Base-by-base conservation (phyloP, 176 grass and related monocot genomes). In the Aegilops bicornis region DNA sequence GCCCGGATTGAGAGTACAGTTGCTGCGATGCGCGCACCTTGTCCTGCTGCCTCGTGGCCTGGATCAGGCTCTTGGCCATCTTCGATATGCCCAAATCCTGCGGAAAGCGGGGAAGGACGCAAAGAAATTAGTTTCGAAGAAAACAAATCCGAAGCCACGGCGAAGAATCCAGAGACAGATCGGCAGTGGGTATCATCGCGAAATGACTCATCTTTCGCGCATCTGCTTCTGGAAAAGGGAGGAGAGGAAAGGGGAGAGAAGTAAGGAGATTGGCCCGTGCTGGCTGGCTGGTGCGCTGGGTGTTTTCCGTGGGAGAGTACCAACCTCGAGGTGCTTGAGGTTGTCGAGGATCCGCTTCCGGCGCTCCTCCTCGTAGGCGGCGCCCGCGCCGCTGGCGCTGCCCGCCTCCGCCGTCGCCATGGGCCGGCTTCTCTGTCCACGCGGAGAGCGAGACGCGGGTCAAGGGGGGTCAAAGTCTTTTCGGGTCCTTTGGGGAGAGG, bases 21-120 rank as follows among this genome's bases (percentile, higher is more conserved):
- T 45, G 42, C 6, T 30, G 40, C 10, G 39, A 22, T 36, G 77
- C 35, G 76, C 66, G 45, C 81, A 89, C 88, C 85, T 96, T 98
- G 85, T 25, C 78, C 79, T 94, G 92, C 48, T 88, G 83, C 71
- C 91, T 92, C 43, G 94, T 90, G 5, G 93, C 94, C 79, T 96
- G 87, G 27, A 96, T 60, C 67, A 99, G 23, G 87, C 92, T 90
- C 88, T 93, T 94, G 17, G 97, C 96, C 80, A 96, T 94, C 80
- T 91, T 93, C n/a, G 89, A 83, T 76, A 99, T 96, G 22, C 97
- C 97, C 85, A 99, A 75, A 75, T 92, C 91, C 97, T 99, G 82
- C 56, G 29, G 16, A n/a, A 43, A 62, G 15, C 2, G 45, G 29
- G 17, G 45, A 50, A 27, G 33, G 33, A 39, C 12, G 4, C 48